A percentile compares a stretch with the other conserved stretches of the same genome.
These are phyloP conservation scores for Aaosphaeria pasadenensis DNA, from an alignment of 2,329 filamentous ascomycete genomes.

Conservation along the genomic window DNA sequence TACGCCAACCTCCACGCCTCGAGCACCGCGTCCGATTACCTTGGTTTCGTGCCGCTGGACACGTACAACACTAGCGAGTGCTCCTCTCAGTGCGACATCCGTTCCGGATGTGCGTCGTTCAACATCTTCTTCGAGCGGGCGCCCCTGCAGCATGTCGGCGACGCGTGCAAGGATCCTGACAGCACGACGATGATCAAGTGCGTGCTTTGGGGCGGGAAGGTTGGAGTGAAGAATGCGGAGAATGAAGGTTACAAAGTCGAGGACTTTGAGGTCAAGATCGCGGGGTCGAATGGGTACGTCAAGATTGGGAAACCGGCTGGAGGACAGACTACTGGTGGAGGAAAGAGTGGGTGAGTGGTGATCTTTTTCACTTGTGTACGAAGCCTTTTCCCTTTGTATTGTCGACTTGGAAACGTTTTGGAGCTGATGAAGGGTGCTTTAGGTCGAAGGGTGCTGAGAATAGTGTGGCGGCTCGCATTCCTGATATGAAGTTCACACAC, in stretches of 20 bases:
- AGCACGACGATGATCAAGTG: constrained; percentile 21
- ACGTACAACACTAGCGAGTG: constrained; percentile 24
- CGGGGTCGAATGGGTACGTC: constrained; percentile 13
- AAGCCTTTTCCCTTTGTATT: too few relatives aligned
- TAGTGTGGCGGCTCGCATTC: too few relatives aligned
- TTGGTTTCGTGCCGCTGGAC: constrained; percentile 17
- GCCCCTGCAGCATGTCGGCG: constrained; percentile 9
- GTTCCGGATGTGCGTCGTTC: constrained; percentile 13
- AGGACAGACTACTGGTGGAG: too few relatives aligned
- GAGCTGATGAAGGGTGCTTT: too few relatives aligned
- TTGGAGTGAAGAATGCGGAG: constrained; percentile 13
- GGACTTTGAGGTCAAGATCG: constrained; percentile 11
- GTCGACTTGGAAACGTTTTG: too few relatives aligned
- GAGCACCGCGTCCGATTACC: constrained; percentile 13
- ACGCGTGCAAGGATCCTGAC: constrained; percentile 11
- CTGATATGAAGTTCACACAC: too few relatives aligned
- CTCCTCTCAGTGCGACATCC: constrained; percentile 15
- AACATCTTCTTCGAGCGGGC: constrained; percentile 24
- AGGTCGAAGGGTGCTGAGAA: too few relatives aligned
- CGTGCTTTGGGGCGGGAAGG: constrained; percentile 19
- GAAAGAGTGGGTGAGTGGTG: too few relatives aligned
- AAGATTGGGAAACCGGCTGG: neutral
- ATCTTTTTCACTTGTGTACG: too few relatives aligned
- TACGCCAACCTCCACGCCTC: constrained; percentile 25
- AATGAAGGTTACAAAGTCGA: constrained; percentile 17